Evolutionary conservation across 2,329 filamentous ascomycete genomes (phyloP), one percentile per base, ranked within the genome.

Genomic region (Alternaria atra): DNA sequence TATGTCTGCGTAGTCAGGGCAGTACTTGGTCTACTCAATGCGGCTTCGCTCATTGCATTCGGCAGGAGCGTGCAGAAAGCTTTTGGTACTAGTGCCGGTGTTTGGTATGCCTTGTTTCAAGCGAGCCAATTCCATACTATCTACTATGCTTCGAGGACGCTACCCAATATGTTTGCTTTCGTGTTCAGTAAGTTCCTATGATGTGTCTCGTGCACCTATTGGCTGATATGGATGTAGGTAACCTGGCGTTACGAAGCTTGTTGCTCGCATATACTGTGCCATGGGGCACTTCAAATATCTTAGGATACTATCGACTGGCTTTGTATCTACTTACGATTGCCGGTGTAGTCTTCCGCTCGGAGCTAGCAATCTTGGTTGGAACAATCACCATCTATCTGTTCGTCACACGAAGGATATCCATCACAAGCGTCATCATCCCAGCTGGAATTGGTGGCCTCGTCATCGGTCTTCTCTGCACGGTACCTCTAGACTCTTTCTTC

Each of bases 161-260:
- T 99, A 66, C 95, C 95, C 2, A 99, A 99, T 77, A 97, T 96
- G 91, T 97, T 97, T 80, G 94, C 95, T 20, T 95, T 98, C 81
- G 87, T 89, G 9, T 81, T 97, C 60, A 92, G 90, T 94, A 83
- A 79, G 89, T 84, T 35, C 12, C 1, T 2, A 20, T 15, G 1
- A 6, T 32, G 6, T 17, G 27, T 9, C 12, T 10, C 25, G 15
- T 15, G 17, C 6, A 13, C 10, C 3, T 20, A 5, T 4, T 44
- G 40, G 53, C 44, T 63, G 3, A 66, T 29, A 5, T 25, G 5
- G 2, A 20, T 25, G 1, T 5, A 91, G 91, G 90, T 57, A 93
- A 90, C 0, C 74, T 91, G 44, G 89, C 91, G 6, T 82, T 87
- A 47, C 77, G 82, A 39, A 81, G 79, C 59, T 73, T 87, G 44